Evolutionary conservation across 1,139 yeast genomes (phyloP).

Genomic region (Protomyces macrosporus): DNA sequence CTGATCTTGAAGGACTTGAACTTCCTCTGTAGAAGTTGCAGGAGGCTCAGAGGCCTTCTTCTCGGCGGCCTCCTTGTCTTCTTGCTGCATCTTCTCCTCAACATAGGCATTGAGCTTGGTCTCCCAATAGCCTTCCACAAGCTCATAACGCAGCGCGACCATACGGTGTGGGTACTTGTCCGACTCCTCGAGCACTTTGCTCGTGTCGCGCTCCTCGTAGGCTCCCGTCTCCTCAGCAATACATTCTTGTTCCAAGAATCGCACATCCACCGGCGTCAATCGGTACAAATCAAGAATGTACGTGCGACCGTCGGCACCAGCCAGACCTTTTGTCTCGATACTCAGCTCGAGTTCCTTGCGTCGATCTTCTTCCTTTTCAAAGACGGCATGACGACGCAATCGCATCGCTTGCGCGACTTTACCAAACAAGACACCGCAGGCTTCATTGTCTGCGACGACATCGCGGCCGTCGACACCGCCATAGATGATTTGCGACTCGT

Average conservation of each 20-base stretch:
- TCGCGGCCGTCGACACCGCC: constrained; percentile 66
- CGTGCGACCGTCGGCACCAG: constrained; percentile 78
- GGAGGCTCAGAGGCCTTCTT: not conserved
- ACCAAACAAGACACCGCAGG: constrained; percentile 53
- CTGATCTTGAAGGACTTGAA: constrained; percentile 31
- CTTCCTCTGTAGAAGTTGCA: constrained; percentile 33
- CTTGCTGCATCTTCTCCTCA: constrained; percentile 34
- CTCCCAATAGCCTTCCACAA: constrained; percentile 86
- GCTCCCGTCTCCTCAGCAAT: not conserved
- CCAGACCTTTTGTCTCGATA: constrained; percentile 75
- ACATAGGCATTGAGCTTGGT: constrained; percentile 55
- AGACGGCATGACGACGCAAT: constrained; percentile 61
- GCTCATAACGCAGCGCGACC: constrained; percentile 75
- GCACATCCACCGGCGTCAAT: constrained; percentile 76
- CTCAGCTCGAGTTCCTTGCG: constrained; percentile 55
- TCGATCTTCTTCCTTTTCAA: constrained; percentile 42
- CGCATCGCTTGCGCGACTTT: constrained; percentile 72
- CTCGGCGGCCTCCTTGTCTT: constrained; percentile 1
- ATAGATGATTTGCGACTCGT: constrained; percentile 55
- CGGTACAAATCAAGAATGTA: constrained; percentile 81
- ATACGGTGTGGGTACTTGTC: constrained; percentile 72
- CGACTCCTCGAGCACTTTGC: constrained; percentile 37
- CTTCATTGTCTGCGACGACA: constrained; percentile 46
- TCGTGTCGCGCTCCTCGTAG: constrained; percentile 40
- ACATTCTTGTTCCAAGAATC: constrained; percentile 53